Percentiles rank a stretch among this genome's conserved stretches.
phyloP scores from a whole-genome alignment of 495 filamentous ascomycete species.

The Hypoxylon lenormandii region DNA sequence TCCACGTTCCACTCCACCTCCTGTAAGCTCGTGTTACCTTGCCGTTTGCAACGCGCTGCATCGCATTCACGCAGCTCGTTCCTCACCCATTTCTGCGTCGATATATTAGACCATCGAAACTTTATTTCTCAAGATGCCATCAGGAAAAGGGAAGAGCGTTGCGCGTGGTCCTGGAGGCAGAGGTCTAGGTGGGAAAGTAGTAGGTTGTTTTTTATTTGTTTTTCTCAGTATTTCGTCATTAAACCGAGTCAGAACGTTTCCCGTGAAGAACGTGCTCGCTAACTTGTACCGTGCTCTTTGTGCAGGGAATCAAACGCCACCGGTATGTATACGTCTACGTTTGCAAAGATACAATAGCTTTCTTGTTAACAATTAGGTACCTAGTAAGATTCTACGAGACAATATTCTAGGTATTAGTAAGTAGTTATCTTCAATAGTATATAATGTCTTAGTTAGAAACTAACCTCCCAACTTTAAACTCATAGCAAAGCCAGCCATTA shows the following conservation, averaged over 20 bases:
- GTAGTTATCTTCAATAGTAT: slow-evolving; percentile 43
- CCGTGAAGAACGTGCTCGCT: slow-evolving; percentile 14
- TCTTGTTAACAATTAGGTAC: slow-evolving; percentile 20
- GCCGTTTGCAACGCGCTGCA: not conserved
- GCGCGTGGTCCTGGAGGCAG: slow-evolving; percentile 36
- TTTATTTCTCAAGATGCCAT: slow-evolving; percentile 12
- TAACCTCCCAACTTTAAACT: slow-evolving; percentile 11
- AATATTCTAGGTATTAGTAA: slow-evolving; percentile 74
- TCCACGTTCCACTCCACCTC: not conserved
- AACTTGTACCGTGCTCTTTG: slow-evolving; percentile 14
- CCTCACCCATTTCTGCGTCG: not conserved
- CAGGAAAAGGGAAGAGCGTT: slow-evolving; percentile 13
- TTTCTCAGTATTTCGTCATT: not conserved
- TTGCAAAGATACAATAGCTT: not conserved
- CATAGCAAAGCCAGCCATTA: slow-evolving; percentile 72
- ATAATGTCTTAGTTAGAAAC: no score
- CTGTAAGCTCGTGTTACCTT: not conserved
- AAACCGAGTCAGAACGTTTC: not conserved
- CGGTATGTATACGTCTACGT: slow-evolving; percentile 30
- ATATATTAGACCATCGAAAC: not conserved
- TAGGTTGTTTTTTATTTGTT: slow-evolving; percentile 25
- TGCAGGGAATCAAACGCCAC: slow-evolving; percentile 47
- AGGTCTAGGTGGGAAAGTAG: slow-evolving; percentile 47
- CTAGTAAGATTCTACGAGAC: slow-evolving; percentile 73
- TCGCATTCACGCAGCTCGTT: not conserved